Evolutionary conservation across 176 grass and related monocot genomes (phyloP).

Genomic region (Calamus simplicifolius): DNA sequence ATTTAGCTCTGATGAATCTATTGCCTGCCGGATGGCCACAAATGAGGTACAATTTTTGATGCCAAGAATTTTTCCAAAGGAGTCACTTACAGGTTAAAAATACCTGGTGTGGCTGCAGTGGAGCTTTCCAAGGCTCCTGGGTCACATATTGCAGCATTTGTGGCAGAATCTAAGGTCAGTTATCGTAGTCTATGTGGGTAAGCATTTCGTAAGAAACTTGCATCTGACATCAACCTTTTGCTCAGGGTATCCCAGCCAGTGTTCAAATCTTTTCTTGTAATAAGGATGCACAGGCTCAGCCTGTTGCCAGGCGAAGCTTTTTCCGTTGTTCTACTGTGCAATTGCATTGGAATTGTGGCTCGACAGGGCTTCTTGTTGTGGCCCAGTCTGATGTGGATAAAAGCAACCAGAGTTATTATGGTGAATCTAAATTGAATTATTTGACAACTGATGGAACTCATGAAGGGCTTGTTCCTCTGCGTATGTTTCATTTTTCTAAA

Average conservation of each 20-base stretch:
- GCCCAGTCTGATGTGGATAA: conserved; percentile 90
- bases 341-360: conserved; percentile 74
- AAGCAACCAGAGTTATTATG: conserved; percentile 98
- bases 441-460: conserved; percentile 80
- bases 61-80: conserved; percentile 83
- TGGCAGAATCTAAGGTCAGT: conserved; percentile 75
- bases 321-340: conserved; percentile 76
- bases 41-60: conserved; percentile 89
- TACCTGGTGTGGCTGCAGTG: conserved; percentile 68
- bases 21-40: conserved; percentile 70
- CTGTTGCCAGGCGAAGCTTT: conserved; percentile 73
- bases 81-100: conserved; percentile 48
- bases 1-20: conserved; percentile 78
- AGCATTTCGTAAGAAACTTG: conserved; percentile 8
- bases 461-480: conserved; percentile 84
- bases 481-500: conserved; percentile 34
- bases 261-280: conserved; percentile 83
- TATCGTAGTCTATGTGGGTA: background rate
- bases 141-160: conserved; percentile 65
- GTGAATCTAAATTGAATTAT: conserved; percentile 94
- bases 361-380: conserved; percentile 68
- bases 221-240: background rate
- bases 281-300: conserved; percentile 71
- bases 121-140: conserved; percentile 71
- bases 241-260: conserved; percentile 69